Percentiles rank a stretch among this genome's conserved stretches.
These are phyloP conservation scores for Tilletia indica DNA, from an alignment of 1,284 basidiomycete genomes.

Conservation along the genomic window DNA sequence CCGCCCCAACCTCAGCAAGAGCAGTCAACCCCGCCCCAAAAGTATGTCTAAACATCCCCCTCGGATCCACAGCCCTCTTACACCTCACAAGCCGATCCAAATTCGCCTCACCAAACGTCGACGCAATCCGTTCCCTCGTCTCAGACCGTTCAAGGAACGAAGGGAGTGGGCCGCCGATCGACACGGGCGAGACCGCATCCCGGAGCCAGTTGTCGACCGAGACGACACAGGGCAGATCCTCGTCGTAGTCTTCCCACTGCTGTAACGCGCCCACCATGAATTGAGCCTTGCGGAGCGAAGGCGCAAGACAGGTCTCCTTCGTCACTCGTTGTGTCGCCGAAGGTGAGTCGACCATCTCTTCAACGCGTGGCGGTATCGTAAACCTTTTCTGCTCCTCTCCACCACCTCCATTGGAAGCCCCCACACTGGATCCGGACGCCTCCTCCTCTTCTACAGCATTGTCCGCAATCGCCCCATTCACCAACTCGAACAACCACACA, in stretches of 20 bases:
- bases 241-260: slow-evolving; percentile 80
- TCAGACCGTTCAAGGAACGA: slow-evolving; percentile 44
- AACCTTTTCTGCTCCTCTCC: not conserved
- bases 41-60: slow-evolving; percentile 39
- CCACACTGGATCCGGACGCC: not conserved
- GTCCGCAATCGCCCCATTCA: slow-evolving; percentile 75
- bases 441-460: slow-evolving; percentile 58
- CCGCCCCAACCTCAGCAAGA: not conserved
- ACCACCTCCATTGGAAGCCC: not conserved
- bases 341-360: not conserved
- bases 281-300: slow-evolving; percentile 70
- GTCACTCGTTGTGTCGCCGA: slow-evolving; percentile 52
- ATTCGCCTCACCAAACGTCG: slow-evolving; percentile 38
- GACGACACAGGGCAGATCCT: slow-evolving; percentile 73
- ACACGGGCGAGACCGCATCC: slow-evolving; percentile 34
- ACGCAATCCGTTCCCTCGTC: slow-evolving; percentile 33
- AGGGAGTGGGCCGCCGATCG: slow-evolving; percentile 41
- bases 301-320: slow-evolving; percentile 65
- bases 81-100: slow-evolving; percentile 34
- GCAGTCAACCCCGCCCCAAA: slow-evolving; percentile 24
- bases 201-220: slow-evolving; percentile 68
- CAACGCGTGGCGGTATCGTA: not conserved
- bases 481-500: slow-evolving; percentile 62
- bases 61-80: slow-evolving; percentile 41
- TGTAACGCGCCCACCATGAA: slow-evolving; percentile 86